A percentile compares a stretch with the other conserved stretches of the same genome.
Evolutionary conservation across 2,329 filamentous ascomycete species (phyloP).

Genomic region (Fusarium clavum): DNA sequence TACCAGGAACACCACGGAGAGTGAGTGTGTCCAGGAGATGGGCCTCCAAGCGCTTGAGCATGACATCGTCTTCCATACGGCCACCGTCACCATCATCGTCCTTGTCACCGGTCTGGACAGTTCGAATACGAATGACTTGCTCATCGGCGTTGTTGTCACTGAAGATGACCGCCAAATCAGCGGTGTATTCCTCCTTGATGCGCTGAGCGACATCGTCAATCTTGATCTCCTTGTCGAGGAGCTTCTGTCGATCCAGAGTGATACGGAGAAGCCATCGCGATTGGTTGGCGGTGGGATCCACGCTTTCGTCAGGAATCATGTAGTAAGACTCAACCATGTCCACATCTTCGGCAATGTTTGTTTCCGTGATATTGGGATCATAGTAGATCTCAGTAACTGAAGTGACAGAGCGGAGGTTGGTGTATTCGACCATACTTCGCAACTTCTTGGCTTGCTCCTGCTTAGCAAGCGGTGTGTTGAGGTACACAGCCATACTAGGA

Average conservation of each 20-base stretch:
- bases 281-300: constrained; percentile 74
- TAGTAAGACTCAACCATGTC: constrained; percentile 99
- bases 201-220: constrained; percentile 90
- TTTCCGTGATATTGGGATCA: constrained; percentile 88
- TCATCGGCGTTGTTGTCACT: constrained; percentile 98
- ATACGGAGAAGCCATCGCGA: constrained; percentile 97
- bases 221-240: constrained; percentile 92
- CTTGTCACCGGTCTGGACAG: constrained; percentile 74
- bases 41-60: constrained; percentile 90
- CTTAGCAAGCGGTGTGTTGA: constrained; percentile 71
- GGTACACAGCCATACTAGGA: constrained; percentile 93
- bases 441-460: constrained; percentile 87
- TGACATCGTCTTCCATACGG: constrained; percentile 84
- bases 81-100: constrained; percentile 72
- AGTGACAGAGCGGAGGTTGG: constrained; percentile 90
- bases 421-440: constrained; percentile 92
- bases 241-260: constrained; percentile 89
- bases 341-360: constrained; percentile 85
- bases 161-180: constrained; percentile 91
- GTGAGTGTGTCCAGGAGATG: constrained; percentile 93
- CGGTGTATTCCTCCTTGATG: constrained; percentile 89
- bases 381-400: constrained; percentile 97
- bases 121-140: constrained; percentile 92
- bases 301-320: constrained; percentile 84
- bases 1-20: constrained; percentile 87